Percentiles rank a stretch among this genome's conserved stretches.
These are phyloP conservation scores for Neofusicoccum laricinum DNA, from an alignment of 2,329 filamentous ascomycete genomes.

Conservation along the genomic window DNA sequence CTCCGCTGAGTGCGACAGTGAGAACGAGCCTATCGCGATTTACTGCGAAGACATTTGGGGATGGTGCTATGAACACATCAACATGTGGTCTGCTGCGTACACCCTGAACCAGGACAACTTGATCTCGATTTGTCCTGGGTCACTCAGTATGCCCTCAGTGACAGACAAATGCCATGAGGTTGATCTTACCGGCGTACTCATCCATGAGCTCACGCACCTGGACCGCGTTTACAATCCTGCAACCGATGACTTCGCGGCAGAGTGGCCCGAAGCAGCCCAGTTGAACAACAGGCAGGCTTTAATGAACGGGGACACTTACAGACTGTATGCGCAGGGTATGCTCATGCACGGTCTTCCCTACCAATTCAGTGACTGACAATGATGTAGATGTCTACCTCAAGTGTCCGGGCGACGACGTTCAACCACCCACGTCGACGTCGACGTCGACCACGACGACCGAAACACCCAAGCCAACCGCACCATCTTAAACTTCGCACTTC, in stretches of 20 bases:
- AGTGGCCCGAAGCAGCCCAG: constrained; percentile 44
- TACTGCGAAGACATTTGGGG: not conserved
- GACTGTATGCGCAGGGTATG: constrained; percentile 51
- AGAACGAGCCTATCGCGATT: not conserved
- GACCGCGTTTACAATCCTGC: constrained; percentile 51
- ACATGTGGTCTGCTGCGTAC: not conserved
- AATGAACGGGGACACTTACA: constrained; percentile 62
- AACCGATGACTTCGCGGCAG: constrained; percentile 53
- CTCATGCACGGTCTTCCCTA: constrained; percentile 19
- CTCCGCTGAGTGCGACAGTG: not conserved
- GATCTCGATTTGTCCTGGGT: not conserved
- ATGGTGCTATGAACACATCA: not conserved
- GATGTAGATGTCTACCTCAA: not conserved
- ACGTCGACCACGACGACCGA: too few species aligned
- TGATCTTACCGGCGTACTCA: constrained; percentile 61
- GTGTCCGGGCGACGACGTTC: not conserved
- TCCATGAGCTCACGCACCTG: constrained; percentile 67
- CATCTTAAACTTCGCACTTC: too few species aligned
- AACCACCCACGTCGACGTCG: too few species aligned
- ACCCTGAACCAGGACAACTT: not conserved
- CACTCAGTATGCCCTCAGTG: constrained; percentile 46
- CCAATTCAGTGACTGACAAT: constrained; percentile 25
- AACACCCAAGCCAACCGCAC: too few species aligned
- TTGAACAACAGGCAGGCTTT: constrained; percentile 53
- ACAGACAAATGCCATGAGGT: constrained; percentile 57